phyloP scores from a whole-genome alignment of 164 flowering plant genomes.

The Aristolochia contorta region DNA sequence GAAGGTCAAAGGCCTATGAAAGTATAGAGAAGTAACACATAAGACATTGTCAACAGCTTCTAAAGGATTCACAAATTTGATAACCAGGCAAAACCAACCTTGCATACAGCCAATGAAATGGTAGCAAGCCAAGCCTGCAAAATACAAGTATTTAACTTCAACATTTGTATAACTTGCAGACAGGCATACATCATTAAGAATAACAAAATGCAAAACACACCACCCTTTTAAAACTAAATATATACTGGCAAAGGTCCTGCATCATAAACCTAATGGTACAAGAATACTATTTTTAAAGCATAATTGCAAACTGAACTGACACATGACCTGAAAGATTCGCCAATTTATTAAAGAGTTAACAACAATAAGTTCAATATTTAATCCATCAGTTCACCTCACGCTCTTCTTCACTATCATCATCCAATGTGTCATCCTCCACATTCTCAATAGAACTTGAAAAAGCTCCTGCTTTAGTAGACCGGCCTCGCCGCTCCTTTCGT shows the following conservation, averaged over 20 bases:
- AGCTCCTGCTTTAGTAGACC: conserved; percentile 81
- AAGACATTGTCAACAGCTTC: neutral
- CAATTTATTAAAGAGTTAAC: no score
- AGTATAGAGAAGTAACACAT: neutral
- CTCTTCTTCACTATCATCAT: conserved; percentile 96
- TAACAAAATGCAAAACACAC: neutral
- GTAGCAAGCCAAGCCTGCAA: conserved; percentile 90
- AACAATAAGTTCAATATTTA: neutral
- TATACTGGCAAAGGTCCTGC: no score
- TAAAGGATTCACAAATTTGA: neutral
- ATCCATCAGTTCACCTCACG: conserved; percentile 63
- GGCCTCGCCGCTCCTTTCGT: conserved; percentile 81
- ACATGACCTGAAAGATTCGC: no score
- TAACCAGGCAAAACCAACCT: conserved; percentile 39
- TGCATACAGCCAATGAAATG: conserved; percentile 76
- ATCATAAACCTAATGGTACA: no score
- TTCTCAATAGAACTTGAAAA: conserved; percentile 73
- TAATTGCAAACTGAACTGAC: no score
- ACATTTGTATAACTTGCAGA: neutral
- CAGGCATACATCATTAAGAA: neutral
- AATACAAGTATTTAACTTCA: neutral
- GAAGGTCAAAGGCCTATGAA: conserved; percentile 69
- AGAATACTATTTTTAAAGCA: no score
- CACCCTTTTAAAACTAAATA: neutral
- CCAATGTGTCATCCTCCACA: conserved; percentile 75